Conservation (phyloP, 768 basidiomycete genomes). For the Sistotremastrum suecicum region DNA sequence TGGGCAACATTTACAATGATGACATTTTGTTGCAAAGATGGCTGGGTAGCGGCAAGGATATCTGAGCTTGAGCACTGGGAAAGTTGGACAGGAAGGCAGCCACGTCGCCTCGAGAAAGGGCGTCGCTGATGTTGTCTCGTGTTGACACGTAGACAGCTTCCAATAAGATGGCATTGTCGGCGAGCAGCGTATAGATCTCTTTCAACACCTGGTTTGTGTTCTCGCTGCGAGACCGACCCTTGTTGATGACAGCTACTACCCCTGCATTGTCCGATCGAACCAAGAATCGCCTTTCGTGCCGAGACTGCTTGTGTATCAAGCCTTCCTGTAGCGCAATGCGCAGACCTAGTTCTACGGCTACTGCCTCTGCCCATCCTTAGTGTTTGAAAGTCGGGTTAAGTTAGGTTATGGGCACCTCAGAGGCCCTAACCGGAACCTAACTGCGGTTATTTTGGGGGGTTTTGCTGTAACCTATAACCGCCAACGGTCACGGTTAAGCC, state of each 20-base stretch:
- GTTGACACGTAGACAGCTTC: slow-evolving; percentile 10
- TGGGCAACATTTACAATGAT: slow-evolving; percentile 5
- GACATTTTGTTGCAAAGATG: slow-evolving; percentile 7
- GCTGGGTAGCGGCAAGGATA: slow-evolving; percentile 6
- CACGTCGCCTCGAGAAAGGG: slow-evolving; percentile 18
- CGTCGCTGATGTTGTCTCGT: slow-evolving; percentile 17
- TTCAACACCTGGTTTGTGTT: slow-evolving; percentile 18
- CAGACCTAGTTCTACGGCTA: slow-evolving; percentile 22
- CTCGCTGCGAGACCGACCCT: slow-evolving; percentile 15
- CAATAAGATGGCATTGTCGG: slow-evolving; percentile 5
- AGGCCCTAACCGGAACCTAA: no score
- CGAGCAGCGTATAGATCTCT: slow-evolving; percentile 12
- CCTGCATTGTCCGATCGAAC: slow-evolving; percentile 23
- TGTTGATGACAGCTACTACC: slow-evolving; percentile 16
- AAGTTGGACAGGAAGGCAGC: slow-evolving; percentile 9
- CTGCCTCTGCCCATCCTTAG: slow-evolving; percentile 27
- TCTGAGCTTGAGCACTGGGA: slow-evolving; percentile 4
- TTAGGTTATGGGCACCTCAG: no score
- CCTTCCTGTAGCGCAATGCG: slow-evolving; percentile 3
- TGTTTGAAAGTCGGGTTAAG: no score
- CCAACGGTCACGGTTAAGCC: no score
- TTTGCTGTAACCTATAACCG: no score
- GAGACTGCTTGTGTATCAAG: not conserved
- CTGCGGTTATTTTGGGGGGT: no score
- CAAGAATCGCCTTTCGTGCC: slow-evolving; percentile 3